Conservation (phyloP, 176 grass and related monocot genomes). For the Eragrostis curvula region DNA sequence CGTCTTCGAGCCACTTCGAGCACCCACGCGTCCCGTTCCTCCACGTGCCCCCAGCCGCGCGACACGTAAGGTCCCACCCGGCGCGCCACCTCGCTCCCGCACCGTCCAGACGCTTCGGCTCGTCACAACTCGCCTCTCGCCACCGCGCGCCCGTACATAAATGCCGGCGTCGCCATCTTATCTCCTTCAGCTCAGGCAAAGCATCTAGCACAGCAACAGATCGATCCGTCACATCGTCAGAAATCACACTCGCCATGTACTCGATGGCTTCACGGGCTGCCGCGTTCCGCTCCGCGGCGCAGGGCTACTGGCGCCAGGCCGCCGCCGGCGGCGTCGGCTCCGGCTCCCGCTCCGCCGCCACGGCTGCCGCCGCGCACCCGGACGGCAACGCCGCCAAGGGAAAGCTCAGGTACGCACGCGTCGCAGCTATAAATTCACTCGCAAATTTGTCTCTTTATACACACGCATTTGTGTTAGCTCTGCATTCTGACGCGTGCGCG, state of each 20-base stretch:
- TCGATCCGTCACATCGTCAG: not conserved
- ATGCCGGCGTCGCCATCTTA: not conserved
- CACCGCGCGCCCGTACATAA: not conserved
- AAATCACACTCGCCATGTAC: not conserved
- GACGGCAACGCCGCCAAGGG: not conserved
- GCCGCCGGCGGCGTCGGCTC: not conserved
- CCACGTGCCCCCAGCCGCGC: not conserved
- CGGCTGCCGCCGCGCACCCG: constrained; percentile 8
- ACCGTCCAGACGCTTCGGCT: not conserved
- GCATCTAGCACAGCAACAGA: not conserved
- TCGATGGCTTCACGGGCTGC: constrained; percentile 30
- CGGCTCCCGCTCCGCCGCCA: constrained; percentile 5
- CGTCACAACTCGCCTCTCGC: not conserved
- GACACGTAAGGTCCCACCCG: not conserved
- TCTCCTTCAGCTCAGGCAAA: not conserved
- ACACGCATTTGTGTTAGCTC: no score
- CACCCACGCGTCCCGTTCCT: not conserved
- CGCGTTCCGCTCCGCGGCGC: constrained; percentile 10
- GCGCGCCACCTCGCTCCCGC: constrained; percentile 1
- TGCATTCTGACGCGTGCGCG: not conserved
- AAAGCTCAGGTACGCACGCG: not conserved
- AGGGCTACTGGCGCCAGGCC: not conserved
- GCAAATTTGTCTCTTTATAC: no score
- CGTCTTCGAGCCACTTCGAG: not conserved
- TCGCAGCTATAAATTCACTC: not conserved